Evolutionary conservation across 2,329 filamentous ascomycete genomes (phyloP).

Genomic region (Alternaria incomplexa): DNA sequence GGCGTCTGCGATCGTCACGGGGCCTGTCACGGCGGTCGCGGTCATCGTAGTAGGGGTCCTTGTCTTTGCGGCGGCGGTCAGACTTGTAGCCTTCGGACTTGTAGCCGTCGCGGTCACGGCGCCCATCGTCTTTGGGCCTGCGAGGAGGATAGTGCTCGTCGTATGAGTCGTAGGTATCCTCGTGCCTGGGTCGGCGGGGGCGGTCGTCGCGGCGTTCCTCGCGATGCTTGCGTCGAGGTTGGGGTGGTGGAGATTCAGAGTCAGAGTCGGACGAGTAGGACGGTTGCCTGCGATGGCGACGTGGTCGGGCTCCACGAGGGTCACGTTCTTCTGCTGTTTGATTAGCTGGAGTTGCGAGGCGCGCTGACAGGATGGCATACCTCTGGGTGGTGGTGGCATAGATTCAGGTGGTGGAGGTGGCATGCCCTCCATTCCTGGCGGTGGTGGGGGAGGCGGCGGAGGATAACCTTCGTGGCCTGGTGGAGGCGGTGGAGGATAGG

Average conservation of each 20-base stretch:
- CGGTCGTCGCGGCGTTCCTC: constrained; percentile 29
- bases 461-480: constrained; percentile 3
- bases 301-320: constrained; percentile 10
- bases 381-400: constrained; percentile 13
- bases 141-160: constrained; percentile 33
- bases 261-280: constrained; percentile 23
- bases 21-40: constrained; percentile 27
- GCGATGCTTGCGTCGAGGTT: constrained; percentile 28
- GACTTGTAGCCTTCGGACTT: constrained; percentile 24
- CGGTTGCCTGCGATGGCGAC: constrained; percentile 21
- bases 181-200: constrained; percentile 17
- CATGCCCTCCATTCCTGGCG: background rate
- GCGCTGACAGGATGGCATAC: background rate
- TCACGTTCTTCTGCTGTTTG: constrained; percentile 1
- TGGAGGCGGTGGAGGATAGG: constrained; percentile 5
- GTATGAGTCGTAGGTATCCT: constrained; percentile 35
- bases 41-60: constrained; percentile 10
- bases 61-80: constrained; percentile 9
- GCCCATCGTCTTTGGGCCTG: constrained; percentile 14
- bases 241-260: constrained; percentile 29
- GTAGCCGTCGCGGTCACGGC: constrained; percentile 32
- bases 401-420: background rate
- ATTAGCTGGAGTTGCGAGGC: background rate
- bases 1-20: constrained; percentile 15
- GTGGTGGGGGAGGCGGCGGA: background rate